phyloP scores from a whole-genome alignment of 164 flowering plant species.

The Umbilicus rupestris region DNA sequence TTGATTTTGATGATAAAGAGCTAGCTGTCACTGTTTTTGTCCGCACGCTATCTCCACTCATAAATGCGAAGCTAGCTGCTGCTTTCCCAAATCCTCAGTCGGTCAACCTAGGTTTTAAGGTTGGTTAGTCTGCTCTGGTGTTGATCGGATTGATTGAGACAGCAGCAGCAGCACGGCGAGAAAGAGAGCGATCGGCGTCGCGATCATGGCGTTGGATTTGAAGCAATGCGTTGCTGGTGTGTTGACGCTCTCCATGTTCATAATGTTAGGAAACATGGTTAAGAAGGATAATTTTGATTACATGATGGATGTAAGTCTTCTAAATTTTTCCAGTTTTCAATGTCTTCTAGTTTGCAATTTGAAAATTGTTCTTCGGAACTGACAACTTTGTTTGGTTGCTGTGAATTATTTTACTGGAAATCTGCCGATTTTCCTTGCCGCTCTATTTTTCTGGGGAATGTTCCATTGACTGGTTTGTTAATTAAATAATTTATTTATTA shows the following conservation, averaged over 20 bases:
- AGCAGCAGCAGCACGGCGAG: background rate
- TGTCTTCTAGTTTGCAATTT: too few species aligned
- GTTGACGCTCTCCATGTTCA: constrained; percentile 12
- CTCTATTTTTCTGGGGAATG: too few species aligned
- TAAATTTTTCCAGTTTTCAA: background rate
- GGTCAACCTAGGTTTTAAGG: constrained; percentile 1
- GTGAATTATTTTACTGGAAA: too few species aligned
- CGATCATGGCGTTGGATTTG: constrained; percentile 4
- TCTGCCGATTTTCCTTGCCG: too few species aligned
- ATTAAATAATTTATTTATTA: too few species aligned
- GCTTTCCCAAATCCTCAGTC: background rate
- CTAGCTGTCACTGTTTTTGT: background rate
- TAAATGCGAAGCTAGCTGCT: background rate
- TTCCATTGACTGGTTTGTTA: too few species aligned
- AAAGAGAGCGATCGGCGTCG: background rate
- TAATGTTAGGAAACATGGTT: constrained; percentile 13
- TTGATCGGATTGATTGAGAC: background rate
- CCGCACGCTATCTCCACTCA: background rate
- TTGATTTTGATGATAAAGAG: background rate
- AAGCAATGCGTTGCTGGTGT: constrained; percentile 11
- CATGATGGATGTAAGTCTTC: constrained; percentile 4
- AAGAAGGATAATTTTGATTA: constrained; percentile 11
- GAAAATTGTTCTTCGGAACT: too few species aligned
- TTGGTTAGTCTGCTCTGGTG: background rate
- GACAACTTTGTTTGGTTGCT: too few species aligned